Evolutionary conservation across 257 asterid genomes (phyloP).

Genomic region (Eustoma russellianum): DNA sequence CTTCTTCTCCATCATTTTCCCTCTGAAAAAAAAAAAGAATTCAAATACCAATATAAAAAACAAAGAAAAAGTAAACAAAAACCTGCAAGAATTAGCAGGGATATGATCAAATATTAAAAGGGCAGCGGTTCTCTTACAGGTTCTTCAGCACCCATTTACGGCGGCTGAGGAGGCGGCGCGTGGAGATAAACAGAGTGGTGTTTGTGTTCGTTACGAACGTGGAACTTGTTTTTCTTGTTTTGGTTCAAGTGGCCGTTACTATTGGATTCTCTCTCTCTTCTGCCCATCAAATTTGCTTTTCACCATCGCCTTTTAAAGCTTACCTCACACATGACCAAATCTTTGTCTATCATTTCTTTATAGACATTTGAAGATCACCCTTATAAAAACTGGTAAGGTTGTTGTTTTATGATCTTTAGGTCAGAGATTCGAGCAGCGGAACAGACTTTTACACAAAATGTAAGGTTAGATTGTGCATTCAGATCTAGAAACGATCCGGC

Average conservation of each 20-base stretch:
- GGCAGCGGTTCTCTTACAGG: conserved; percentile 32
- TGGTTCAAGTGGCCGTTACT: conserved; percentile 20
- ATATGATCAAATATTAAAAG: background rate
- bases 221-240: conserved; percentile 14
- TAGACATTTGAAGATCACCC: too few relatives aligned
- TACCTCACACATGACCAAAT: conserved; percentile 5
- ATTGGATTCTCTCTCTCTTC: conserved; percentile 3
- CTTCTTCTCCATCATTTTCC: conserved; percentile 28
- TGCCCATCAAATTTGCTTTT: conserved; percentile 15
- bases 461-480: too few relatives aligned
- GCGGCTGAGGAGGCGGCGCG: conserved; percentile 37
- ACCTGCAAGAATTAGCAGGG: background rate
- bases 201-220: too few relatives aligned
- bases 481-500: too few relatives aligned
- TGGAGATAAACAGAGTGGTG: conserved; percentile 7
- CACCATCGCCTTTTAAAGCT: conserved; percentile 10
- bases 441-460: too few relatives aligned
- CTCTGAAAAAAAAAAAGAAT: conserved; percentile 17
- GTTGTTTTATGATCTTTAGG: too few relatives aligned
- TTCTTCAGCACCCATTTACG: conserved; percentile 53
- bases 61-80: background rate
- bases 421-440: too few relatives aligned
- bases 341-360: too few relatives aligned
- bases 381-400: too few relatives aligned
- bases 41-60: background rate